A percentile compares a stretch with the other conserved stretches of the same genome.
Evolutionary conservation across 2,329 filamentous ascomycete species (phyloP).

Genomic region (Achaetomium macrosporum): DNA sequence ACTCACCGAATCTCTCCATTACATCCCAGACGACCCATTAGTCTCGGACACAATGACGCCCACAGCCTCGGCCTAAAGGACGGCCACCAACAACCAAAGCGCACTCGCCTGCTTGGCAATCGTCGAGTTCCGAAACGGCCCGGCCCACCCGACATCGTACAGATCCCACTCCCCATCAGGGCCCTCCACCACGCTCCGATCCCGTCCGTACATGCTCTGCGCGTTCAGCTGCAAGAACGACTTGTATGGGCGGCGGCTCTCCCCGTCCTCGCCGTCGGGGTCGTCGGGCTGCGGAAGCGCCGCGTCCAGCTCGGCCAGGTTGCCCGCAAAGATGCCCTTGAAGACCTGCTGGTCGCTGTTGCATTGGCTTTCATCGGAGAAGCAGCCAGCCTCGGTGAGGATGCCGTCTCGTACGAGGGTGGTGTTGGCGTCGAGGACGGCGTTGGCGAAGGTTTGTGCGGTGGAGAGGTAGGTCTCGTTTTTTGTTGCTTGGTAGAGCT

Average conservation of each 20-base stretch:
- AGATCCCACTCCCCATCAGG: slow-evolving; percentile 1
- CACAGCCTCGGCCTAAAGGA: slow-evolving; percentile 1
- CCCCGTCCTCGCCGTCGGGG: not conserved
- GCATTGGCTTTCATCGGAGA: slow-evolving; percentile 31
- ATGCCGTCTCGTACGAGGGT: slow-evolving; percentile 33
- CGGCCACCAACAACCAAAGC: slow-evolving; percentile 18
- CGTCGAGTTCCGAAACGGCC: slow-evolving; percentile 18
- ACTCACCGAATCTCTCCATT: too few species aligned
- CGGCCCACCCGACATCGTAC: slow-evolving; percentile 25
- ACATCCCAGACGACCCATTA: not conserved
- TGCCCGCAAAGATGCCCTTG: slow-evolving; percentile 66
- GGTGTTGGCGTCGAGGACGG: slow-evolving; percentile 40
- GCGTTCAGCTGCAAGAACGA: slow-evolving; percentile 23
- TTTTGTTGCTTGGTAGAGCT: slow-evolving; percentile 42
- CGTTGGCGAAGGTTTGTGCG: slow-evolving; percentile 46
- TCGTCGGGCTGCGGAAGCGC: not conserved
- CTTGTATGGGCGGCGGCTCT: slow-evolving; percentile 17
- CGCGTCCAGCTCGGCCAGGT: slow-evolving; percentile 53
- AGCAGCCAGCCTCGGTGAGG: slow-evolving; percentile 44
- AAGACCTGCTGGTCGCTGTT: slow-evolving; percentile 54
- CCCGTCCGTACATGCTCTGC: slow-evolving; percentile 12
- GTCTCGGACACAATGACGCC: not conserved
- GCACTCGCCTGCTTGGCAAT: slow-evolving; percentile 22
- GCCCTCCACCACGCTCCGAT: not conserved
- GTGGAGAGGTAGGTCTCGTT: slow-evolving; percentile 37